phyloP scores from a whole-genome alignment of 1,139 yeast genomes.

The Sugiyamaella xylanicola region DNA sequence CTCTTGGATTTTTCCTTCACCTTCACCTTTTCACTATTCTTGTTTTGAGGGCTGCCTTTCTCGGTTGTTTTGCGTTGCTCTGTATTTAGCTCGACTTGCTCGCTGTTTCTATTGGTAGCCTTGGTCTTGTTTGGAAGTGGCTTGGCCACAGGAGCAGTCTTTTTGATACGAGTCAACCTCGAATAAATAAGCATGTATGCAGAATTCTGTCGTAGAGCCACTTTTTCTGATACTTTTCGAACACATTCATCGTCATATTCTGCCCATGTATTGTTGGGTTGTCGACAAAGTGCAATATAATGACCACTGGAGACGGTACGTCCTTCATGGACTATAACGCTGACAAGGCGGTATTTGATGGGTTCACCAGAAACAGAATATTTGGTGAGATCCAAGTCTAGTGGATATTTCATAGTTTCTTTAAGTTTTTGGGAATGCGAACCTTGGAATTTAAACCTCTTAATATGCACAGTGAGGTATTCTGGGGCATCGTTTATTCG shows the following conservation, averaged over 20 bases:
- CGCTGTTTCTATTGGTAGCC: too few relatives aligned
- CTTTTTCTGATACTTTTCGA: conserved; percentile 68
- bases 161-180: conserved; percentile 31
- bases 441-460: conserved; percentile 79
- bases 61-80: too few relatives aligned
- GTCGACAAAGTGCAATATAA: conserved; percentile 85
- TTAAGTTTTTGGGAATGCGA: conserved; percentile 76
- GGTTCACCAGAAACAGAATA: conserved; percentile 53
- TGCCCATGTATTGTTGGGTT: conserved; percentile 84
- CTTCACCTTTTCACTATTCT: too few relatives aligned
- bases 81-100: too few relatives aligned
- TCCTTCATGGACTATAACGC: conserved; percentile 94
- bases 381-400: conserved; percentile 69
- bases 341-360: conserved; percentile 69
- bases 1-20: too few relatives aligned
- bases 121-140: conserved; percentile 6
- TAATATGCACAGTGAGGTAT: conserved; percentile 79
- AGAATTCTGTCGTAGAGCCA: conserved; percentile 73
- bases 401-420: conserved; percentile 80
- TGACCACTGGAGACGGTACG: conserved; percentile 92
- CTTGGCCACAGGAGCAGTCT: conserved; percentile 10
- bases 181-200: conserved; percentile 90
- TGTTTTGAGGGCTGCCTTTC: too few relatives aligned
- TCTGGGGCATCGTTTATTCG: conserved; percentile 85
- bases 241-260: conserved; percentile 92